Evolutionary conservation across 2,329 filamentous ascomycete genomes (phyloP), one percentile per base, ranked within the genome.

Genomic region (Ophiobolus disseminans): DNA sequence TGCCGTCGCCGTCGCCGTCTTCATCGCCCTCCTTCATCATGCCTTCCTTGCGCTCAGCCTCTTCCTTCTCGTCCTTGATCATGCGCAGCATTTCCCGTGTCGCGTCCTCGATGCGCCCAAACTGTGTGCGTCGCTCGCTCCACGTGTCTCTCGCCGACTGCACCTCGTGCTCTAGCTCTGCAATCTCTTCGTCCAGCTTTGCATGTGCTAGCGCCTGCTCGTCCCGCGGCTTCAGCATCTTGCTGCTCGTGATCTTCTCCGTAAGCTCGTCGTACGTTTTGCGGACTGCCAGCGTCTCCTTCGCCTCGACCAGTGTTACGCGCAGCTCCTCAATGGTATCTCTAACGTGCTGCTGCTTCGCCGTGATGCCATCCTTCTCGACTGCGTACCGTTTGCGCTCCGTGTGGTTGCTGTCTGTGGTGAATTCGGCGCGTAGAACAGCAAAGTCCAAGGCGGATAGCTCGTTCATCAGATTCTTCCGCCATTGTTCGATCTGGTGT

Each of bases 31-130:
- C 73, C 38, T 74, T 75, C 53, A 75, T 76, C 73, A 75, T 76
- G 20, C 90, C 91, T 72, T 95, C 91, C 45, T 91, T 83, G 32
- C 90, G 81, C 74, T 96, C 91, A 0, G 94, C 90, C 74, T 96
- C 91, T 71, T 96, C 92, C 76, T 96, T 96, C 79, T 97, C 93
- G 66, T 96, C 92, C 52, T 91, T 86, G 66, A 97, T 96, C 70
- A 95, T 81, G 39, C 90, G 82, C 48, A 92, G 80, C 71, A 97
- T 81, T 56, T 90, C 82, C 83, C 89, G 89, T n/a, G 91, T 91
- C 76, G 97, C 93, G 50, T 92, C 89, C 69, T 96, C 89, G 64
- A 97, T 92, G 46, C 85, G 83, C 48, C 87, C 89, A 73, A 97
- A 96, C 74, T 96, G 91, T 61, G 91, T 89, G 54, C 88, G 80